Evolutionary conservation across 2,329 filamentous ascomycete genomes (phyloP).

Genomic region (Fusarium sp.): DNA sequence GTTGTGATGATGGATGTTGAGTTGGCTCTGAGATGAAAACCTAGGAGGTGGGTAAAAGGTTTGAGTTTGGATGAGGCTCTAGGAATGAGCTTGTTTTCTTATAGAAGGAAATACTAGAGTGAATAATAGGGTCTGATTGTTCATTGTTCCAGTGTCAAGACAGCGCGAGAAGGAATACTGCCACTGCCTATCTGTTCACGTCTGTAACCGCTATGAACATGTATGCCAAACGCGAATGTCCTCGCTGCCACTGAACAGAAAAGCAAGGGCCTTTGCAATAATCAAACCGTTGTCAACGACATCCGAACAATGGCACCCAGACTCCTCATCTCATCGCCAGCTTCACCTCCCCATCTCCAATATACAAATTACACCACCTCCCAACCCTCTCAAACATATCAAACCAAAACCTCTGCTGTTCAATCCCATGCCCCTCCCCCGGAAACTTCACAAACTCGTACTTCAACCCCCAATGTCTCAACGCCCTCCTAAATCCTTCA

Average conservation of each 20-base stretch:
- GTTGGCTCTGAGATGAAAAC: neutral
- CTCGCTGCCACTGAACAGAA: neutral
- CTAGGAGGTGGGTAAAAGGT: neutral
- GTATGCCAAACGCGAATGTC: too few species aligned
- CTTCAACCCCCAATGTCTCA: slow-evolving; percentile 9
- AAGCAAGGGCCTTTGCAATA: accelerated
- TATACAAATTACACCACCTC: slow-evolving; percentile 23
- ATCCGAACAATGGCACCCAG: accelerated
- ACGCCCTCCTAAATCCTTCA: slow-evolving; percentile 11
- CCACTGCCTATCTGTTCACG: neutral
- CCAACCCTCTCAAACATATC: slow-evolving; percentile 34
- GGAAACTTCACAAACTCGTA: slow-evolving; percentile 34
- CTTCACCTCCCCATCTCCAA: neutral
- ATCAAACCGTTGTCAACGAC: accelerated
- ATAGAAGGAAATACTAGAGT: neutral
- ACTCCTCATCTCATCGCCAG: neutral
- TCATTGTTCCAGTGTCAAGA: accelerated
- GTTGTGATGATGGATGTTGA: neutral
- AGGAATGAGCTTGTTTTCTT: accelerated
- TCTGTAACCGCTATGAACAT: neutral
- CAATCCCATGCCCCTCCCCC: slow-evolving; percentile 1
- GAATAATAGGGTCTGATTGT: accelerated
- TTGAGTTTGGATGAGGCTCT: accelerated
- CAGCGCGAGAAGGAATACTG: neutral
- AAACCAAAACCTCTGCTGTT: slow-evolving; percentile 26